Base-by-base conservation (phyloP, 805 yeast species). In the Osmozyma mogii region DNA sequence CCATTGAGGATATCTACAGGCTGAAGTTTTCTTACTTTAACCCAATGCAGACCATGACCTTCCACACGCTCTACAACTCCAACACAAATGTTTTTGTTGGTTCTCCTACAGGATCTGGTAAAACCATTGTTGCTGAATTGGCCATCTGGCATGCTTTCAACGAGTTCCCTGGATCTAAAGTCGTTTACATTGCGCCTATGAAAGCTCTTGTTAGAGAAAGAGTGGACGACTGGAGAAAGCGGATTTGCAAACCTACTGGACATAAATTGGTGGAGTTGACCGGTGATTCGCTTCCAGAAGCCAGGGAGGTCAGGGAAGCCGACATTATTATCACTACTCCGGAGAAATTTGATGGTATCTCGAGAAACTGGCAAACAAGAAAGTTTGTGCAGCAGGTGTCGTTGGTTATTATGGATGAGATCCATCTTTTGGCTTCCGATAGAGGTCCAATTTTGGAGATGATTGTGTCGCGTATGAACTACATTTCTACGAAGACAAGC, bases 21-120 rank as follows among this genome's bases (percentile, higher is more conserved):
- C 35, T 52, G 5, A 75, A 68, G 42, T 92, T 92, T 63, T 72
- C 72, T 33, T 89, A 83, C 56, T 92, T 92, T 68, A 92, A 92
- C 50, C 97, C 98, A 4, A 88, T 92, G 96, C 98, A 92, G 57
- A 89, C 97, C 0, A 89, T 89, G 97, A 72, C 81, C 0, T 92
- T 92, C 59, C 95, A 88, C 49, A 73, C 95, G 0, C 57, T 92
- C 26, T 92, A 88, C 58, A 77, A 92, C 52, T 60, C 80, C 1
- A 73, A 81, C 38, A 70, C 80, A 2, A 83, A 82, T 50, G 88
- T 81, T 0, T 83, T 92, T 53, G 84, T 92, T 25, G 99, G 99
- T 7, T 87, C 97, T 0, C 99, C 99, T 3, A 92, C 98, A 2
- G 98, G 98, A 15, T 89, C 96, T 0, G 99, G 99, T 43, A 92